Base-by-base conservation (phyloP, 495 filamentous ascomycete genomes). In the Penicillium parvum region DNA sequence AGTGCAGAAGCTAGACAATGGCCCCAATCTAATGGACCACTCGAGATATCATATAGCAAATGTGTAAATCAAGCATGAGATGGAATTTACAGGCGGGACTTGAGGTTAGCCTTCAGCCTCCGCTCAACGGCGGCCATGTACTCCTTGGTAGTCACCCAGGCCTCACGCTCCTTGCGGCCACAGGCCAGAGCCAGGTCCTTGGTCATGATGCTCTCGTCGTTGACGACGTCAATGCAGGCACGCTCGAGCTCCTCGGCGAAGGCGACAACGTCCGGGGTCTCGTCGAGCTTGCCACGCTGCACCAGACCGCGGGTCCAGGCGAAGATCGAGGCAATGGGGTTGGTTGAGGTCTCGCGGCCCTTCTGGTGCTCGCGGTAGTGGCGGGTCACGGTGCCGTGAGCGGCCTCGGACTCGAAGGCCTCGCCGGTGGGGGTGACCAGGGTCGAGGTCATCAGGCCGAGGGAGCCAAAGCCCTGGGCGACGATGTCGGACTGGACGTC, bases 361-460 rank as follows among this genome's bases (percentile, higher is more conserved):
- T 94, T 92, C 73, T 97, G 91, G 80, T 96, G 86, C 74, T 96
- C 91, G 56, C 92, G 88, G 81, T 89, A 98, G 76, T 98, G 92
- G 45, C 92, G 86, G 32, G 92, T 98, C 32, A 98, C 92, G 45
- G 92, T 98, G 62, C 92, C 92, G 76, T 98, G 92, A 34, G 92
- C 92, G 37, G 92, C 92, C 79, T 98, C 92, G 36, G 90, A 86
- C 68, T 97, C 92, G 69, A 92, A 98, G 16, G 90, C 90, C 69
- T 89, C 84, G 47, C 92, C 92, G 62, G 91, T 85, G 32, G 92
- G 92, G 29, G 92, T 98, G 67, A 92, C 85, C 50, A 98, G 85
- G 39, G 94, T 86, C 20, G 90, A 96, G 60, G 91, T 97, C 92
- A 98, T 98, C 40, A 98, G 83, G 57, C 92, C 92, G 12, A 98